Evolutionary conservation across 441 rosid species (phyloP), one percentile per base, ranked within the genome.

Genomic region (Gossypium trilobum): DNA sequence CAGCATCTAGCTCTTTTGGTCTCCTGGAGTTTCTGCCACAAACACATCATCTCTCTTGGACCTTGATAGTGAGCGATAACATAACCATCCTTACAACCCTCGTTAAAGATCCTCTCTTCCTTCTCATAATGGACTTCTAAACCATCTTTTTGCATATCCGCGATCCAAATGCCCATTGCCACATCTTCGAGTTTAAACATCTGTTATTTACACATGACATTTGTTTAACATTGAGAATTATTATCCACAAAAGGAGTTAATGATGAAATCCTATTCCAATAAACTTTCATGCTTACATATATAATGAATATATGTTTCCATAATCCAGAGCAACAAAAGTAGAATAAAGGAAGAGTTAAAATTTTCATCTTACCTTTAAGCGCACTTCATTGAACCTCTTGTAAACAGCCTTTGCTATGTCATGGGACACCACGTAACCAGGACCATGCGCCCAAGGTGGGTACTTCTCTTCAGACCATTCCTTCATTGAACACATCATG

Each of bases 391-490:
- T 85, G 77, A 85, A 78, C 77, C 78, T 87, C 81, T 84, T 78
- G 80, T 82, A 82, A 62, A 95, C 92, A 44, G 84, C 80, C 75
- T 87, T 80, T 11, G 96, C 99, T 75, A 92, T 87, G 85, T 95
- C 97, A 17, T 42, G 78, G 9, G 99, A 84, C 71, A 92, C 90
- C 73, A 92, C 88, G 81, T 92, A 92, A 77, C 99, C 94, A 27
- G 99, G 99, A 78, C 97, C 97, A 78, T 90, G 99, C 2, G 97
- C 99, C 94, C 93, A 91, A n/a, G 99, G 95, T 0, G 97, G 97
- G 56, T 92, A 95, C 52, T 82, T 82, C 44, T 82, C 92, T 79
- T 83, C 96, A 10, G 85, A 81, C 95, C 97, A 92, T 85, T 95
- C 99, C 99, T 92, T 77, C 70, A 75, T 71, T 29, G 60, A 39